phyloP scores from a whole-genome alignment of 2,329 filamentous ascomycete genomes.

The Claviceps pazoutovae region DNA sequence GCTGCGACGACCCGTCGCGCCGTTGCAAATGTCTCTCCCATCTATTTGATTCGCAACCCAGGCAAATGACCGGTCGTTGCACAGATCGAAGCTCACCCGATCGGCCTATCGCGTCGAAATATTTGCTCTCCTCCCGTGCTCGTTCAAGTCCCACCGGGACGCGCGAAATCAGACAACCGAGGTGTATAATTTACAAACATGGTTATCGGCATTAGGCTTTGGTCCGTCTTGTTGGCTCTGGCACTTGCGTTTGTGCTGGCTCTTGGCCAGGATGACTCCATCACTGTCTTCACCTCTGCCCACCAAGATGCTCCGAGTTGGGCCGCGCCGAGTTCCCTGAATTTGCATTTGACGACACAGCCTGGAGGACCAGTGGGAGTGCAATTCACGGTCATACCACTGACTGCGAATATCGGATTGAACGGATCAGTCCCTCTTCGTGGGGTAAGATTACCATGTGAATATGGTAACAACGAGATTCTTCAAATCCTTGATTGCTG shows the following conservation, averaged over 20 bases:
- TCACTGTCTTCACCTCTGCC: slow-evolving; percentile 18
- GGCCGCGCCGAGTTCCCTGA: slow-evolving; percentile 26
- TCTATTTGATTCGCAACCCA: neutral
- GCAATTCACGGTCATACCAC: slow-evolving; percentile 30
- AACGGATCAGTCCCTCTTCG: slow-evolving; percentile 24
- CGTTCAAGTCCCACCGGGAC: neutral
- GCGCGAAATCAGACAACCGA: neutral
- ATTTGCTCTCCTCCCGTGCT: neutral
- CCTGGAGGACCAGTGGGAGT: slow-evolving; percentile 14
- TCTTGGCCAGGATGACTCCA: slow-evolving; percentile 17
- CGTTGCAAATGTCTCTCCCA: slow-evolving; percentile 2
- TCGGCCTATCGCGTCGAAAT: neutral
- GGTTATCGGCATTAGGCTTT: neutral
- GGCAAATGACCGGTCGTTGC: slow-evolving; percentile 3
- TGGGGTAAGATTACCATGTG: slow-evolving; percentile 17
- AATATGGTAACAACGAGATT: neutral
- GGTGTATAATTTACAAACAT: neutral
- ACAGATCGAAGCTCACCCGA: neutral
- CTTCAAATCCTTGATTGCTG: neutral
- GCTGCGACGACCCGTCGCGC: neutral
- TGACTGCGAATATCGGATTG: slow-evolving; percentile 27
- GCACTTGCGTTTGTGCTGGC: slow-evolving; percentile 16
- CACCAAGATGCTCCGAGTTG: slow-evolving; percentile 23
- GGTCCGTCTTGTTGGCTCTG: slow-evolving; percentile 7
- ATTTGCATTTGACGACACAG: slow-evolving; percentile 22